Conservation (phyloP, 2,329 filamentous ascomycete genomes). For the Cladobotryum mycophilum region DNA sequence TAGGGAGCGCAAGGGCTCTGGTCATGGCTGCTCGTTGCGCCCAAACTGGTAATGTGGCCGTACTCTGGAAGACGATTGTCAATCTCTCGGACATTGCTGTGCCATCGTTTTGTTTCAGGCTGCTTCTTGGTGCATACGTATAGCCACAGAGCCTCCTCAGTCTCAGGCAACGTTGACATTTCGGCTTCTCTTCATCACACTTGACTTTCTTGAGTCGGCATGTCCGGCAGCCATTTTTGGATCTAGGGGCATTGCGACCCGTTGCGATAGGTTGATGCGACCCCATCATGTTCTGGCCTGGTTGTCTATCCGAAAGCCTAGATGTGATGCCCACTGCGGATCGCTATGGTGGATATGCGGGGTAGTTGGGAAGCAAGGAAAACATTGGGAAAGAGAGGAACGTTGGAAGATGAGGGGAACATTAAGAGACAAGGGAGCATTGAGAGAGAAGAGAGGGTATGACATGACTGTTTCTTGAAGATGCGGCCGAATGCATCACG, state of each 20-base stretch:
- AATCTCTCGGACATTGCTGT: conserved; percentile 3
- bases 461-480: no score
- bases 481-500: no score
- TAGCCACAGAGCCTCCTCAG: conserved; percentile 24
- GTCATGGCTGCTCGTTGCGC: conserved; percentile 8
- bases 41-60: conserved; percentile 4
- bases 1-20: conserved; percentile 8
- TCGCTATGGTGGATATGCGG: no score
- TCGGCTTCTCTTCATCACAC: conserved; percentile 23
- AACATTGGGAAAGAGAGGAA: no score
- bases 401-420: no score
- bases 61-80: conserved; percentile 1
- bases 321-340: neutral
- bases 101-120: conserved; percentile 2
- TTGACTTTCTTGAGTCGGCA: conserved; percentile 27
- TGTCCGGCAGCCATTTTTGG: conserved; percentile 21
- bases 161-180: conserved; percentile 21
- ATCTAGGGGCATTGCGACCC: conserved; percentile 13
- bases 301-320: neutral
- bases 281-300: neutral
- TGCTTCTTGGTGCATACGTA: conserved; percentile 18
- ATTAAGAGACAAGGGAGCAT: no score
- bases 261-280: neutral
- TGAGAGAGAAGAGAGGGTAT: no score
- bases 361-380: no score